A percentile compares a stretch with the other conserved stretches of the same genome.
phyloP scores from a whole-genome alignment of 164 flowering plant species.

The Nymphaea colorata region DNA sequence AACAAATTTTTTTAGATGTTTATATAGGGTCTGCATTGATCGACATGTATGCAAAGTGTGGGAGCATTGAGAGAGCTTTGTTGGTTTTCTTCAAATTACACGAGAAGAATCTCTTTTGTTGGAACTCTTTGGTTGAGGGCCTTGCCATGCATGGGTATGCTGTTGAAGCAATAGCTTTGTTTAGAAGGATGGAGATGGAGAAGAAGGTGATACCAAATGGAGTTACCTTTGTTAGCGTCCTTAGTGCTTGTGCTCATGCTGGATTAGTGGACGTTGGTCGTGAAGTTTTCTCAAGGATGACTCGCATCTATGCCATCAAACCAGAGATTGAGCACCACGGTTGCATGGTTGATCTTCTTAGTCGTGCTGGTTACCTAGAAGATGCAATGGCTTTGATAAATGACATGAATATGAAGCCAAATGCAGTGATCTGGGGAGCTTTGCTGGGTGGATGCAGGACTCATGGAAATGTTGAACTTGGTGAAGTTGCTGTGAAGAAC shows the following conservation, averaged over 20 bases:
- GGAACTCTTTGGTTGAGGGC: slow-evolving; percentile 65
- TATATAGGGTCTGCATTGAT: slow-evolving; percentile 70
- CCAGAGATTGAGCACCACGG: slow-evolving; percentile 69
- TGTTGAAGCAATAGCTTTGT: slow-evolving; percentile 46
- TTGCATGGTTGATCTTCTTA: slow-evolving; percentile 68
- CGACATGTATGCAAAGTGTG: slow-evolving; percentile 89
- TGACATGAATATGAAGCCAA: slow-evolving; percentile 48
- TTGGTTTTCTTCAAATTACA: slow-evolving; percentile 52
- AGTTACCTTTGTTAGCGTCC: slow-evolving; percentile 56
- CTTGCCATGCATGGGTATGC: slow-evolving; percentile 63
- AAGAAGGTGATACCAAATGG: slow-evolving; percentile 36
- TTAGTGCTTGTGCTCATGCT: slow-evolving; percentile 65
- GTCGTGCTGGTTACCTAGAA: slow-evolving; percentile 53
- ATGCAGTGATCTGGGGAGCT: slow-evolving; percentile 68
- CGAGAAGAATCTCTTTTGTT: slow-evolving; percentile 61
- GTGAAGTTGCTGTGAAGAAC: slow-evolving; percentile 35
- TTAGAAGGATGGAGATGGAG: slow-evolving; percentile 37
- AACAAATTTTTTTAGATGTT: slow-evolving; percentile 41
- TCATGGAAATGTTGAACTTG: slow-evolving; percentile 54
- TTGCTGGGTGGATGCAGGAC: slow-evolving; percentile 61
- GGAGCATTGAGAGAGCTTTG: slow-evolving; percentile 51
- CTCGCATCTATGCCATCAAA: slow-evolving; percentile 21
- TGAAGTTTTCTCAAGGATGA: slow-evolving; percentile 40
- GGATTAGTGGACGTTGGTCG: slow-evolving; percentile 68
- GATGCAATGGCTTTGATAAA: slow-evolving; percentile 49